Conservation (phyloP, 176 grass and related monocot species). For the Oryza officinalis region DNA sequence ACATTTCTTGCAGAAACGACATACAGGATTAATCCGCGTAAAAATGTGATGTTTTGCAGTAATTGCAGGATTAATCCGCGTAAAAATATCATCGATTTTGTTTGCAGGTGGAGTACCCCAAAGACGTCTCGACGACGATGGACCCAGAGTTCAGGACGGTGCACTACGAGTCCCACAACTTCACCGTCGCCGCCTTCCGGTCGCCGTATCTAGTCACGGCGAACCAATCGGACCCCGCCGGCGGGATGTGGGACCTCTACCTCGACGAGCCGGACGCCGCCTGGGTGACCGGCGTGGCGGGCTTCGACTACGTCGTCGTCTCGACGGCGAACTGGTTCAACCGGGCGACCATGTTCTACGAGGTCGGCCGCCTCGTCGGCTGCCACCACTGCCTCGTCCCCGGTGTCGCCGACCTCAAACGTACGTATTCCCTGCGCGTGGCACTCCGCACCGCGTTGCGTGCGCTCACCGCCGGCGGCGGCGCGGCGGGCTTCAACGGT, state of each 20-base stretch:
- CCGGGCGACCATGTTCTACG: constrained; percentile 47
- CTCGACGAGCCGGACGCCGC: constrained; percentile 59
- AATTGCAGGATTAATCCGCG: too few species aligned
- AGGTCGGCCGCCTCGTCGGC: constrained; percentile 33
- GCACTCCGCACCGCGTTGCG: constrained; percentile 45
- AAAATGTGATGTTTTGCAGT: too few species aligned
- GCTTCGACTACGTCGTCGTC: constrained; percentile 59
- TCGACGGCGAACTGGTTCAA: constrained; percentile 67
- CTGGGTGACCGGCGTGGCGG: constrained; percentile 40
- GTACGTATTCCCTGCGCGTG: constrained; percentile 32
- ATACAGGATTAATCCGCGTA: not conserved
- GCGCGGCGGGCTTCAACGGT: not conserved
- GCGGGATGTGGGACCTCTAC: constrained; percentile 51
- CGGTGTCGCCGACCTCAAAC: constrained; percentile 49
- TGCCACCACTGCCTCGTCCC: constrained; percentile 49
- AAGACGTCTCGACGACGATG: constrained; percentile 1
- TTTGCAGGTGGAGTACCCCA: constrained; percentile 35
- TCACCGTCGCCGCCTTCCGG: constrained; percentile 62
- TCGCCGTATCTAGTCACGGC: constrained; percentile 61
- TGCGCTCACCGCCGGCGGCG: not conserved
- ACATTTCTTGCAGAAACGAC: not conserved
- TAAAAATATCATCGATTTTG: too few species aligned
- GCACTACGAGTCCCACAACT: constrained; percentile 40
- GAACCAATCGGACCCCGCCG: constrained; percentile 13
- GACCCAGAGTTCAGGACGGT: constrained; percentile 24